A percentile compares a stretch with the other conserved stretches of the same genome.
Conservation (phyloP, 192 early-diverging fungal genomes). For the Gigaspora rosea region DNA sequence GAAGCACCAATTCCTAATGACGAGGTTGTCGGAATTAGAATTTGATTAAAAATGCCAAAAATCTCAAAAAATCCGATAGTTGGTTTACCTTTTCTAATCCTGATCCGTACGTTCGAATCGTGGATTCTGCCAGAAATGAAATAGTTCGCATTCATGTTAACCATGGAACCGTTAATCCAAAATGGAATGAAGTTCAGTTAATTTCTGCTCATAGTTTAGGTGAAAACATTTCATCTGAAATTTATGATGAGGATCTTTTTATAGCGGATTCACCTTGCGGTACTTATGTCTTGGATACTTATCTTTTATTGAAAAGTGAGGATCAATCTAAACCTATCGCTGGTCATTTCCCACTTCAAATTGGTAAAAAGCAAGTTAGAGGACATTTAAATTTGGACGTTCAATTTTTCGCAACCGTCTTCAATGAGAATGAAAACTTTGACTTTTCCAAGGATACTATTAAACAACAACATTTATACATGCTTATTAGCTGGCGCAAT, state of each 20-base stretch:
- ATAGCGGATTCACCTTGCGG: slow-evolving; percentile 1
- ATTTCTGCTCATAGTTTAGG: slow-evolving; percentile 10
- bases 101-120: slow-evolving; percentile 27
- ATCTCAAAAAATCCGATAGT: slow-evolving; percentile 10
- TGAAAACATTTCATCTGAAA: slow-evolving; percentile 19
- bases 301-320: background rate
- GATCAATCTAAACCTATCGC: background rate
- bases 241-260: slow-evolving; percentile 14
- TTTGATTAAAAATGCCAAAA: background rate
- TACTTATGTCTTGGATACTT: background rate
- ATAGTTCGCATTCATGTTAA: no score
- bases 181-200: slow-evolving; percentile 20
- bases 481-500: slow-evolving; percentile 10
- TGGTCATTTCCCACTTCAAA: background rate
- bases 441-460: background rate
- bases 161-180: background rate
- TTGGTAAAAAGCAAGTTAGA: background rate
- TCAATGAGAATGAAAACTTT: background rate
- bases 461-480: background rate
- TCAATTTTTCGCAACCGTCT: slow-evolving; percentile 3
- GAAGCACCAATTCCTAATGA: no score
- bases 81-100: background rate
- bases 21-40: slow-evolving; percentile 24
- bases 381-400: background rate
- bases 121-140: slow-evolving; percentile 2